Evolutionary conservation across 2,329 filamentous ascomycete genomes (phyloP).

Genomic region (Trichoderma polysporum): DNA sequence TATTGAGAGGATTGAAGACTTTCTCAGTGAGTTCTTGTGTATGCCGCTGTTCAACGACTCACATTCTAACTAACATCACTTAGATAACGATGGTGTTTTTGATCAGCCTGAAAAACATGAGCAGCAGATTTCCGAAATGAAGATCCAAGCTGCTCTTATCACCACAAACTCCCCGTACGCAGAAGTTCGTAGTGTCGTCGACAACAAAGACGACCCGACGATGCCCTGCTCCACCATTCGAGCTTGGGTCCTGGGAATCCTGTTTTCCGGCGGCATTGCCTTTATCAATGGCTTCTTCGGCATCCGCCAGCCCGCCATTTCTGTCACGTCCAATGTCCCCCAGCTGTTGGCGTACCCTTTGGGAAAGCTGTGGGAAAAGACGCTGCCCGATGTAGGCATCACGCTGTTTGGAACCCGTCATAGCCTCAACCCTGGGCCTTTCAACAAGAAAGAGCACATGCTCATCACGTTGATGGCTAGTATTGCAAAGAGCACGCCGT

Average conservation of each 20-base stretch:
- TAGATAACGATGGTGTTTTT: slow-evolving; percentile 34
- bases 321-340: slow-evolving; percentile 51
- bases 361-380: slow-evolving; percentile 43
- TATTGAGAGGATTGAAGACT: slow-evolving; percentile 38
- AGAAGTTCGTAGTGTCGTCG: slow-evolving; percentile 54
- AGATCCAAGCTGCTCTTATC: slow-evolving; percentile 52
- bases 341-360: slow-evolving; percentile 50
- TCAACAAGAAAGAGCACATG: slow-evolving; percentile 60
- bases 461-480: slow-evolving; percentile 60
- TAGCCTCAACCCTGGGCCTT: slow-evolving; percentile 53
- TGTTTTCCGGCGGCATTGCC: slow-evolving; percentile 46
- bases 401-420: slow-evolving; percentile 42
- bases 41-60: neutral
- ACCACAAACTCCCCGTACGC: slow-evolving; percentile 56
- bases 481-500: slow-evolving; percentile 46
- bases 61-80: neutral
- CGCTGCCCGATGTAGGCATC: slow-evolving; percentile 47
- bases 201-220: slow-evolving; percentile 52
- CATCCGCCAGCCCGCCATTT: slow-evolving; percentile 52
- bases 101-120: slow-evolving; percentile 39
- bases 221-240: slow-evolving; percentile 52
- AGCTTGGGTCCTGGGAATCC: slow-evolving; percentile 50
- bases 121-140: slow-evolving; percentile 51
- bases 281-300: slow-evolving; percentile 57
- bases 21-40: slow-evolving; percentile 32